Base-by-base conservation (phyloP, 2,329 filamentous ascomycete genomes). In the Akanthomyces dipterigenus region DNA sequence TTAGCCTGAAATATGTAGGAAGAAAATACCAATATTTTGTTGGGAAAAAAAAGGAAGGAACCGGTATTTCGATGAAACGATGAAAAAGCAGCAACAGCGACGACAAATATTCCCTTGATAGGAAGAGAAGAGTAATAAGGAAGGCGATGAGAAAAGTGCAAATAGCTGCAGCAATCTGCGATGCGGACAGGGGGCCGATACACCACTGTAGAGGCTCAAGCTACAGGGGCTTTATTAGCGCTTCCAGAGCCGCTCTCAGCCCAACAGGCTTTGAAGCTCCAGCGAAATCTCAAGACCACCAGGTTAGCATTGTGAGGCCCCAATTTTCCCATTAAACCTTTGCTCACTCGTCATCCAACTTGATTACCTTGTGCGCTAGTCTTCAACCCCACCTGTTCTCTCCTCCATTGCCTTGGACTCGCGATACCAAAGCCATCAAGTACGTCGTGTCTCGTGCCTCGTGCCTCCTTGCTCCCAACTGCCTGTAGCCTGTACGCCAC, bases 381-480 rank as follows among this genome's bases (percentile, higher is more conserved):
- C 54, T 56, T 12, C 46, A 51, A 60, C 56, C 56, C 56, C 56
- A 60, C 56, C 56, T 57, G 40, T 24, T 45, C 48, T 51, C 46
- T 26, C 53, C 34, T 58, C 55, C 36, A 40, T 45, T 20, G 48
- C 48, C 24, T 24, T 53, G 18, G 34, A 22, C 48, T 53, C 58
- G 36, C 42, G 40, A 54, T 48, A 45, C 12, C 36, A 26, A 26
- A 31, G 5, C 34, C 7, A 16, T 26, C 45, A 12, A 50, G 22
- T 20, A 18, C 34, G 22, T 56, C 28, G n/a, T 26, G 28, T 18
- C 28, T 40, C 34, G 36, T 38, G 36, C 24, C 28, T 59, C 56
- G 36, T 45, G 38, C 36, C 46, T 43, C 28, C n/a, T 34, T 50
- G 6, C 34, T 50, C 18, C 40, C 22, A 24, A 22, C 31, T 38